Evolutionary conservation across 495 filamentous ascomycete species (phyloP), one percentile per base, ranked within the genome.

Genomic region (Xylaria nigripes): DNA sequence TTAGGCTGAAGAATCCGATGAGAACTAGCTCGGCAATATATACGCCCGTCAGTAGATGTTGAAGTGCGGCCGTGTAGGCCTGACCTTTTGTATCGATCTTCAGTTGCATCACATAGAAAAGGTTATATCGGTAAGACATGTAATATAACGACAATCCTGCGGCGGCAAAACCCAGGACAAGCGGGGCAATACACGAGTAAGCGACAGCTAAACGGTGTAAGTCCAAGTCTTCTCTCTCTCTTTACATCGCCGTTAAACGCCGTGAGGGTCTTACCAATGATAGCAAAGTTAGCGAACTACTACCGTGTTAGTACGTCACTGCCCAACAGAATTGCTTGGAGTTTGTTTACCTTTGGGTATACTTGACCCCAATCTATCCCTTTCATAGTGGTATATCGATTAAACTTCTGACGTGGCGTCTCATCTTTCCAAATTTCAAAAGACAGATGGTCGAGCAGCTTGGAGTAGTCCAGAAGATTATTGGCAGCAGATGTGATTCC

Each of bases 151-250:
- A 82, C 55, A 96, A 73, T 21, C 88, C 90, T 30, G 90, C 72
- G 8, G 82, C 80, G 6, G 84, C 84, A 62, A 96, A 95, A 12
- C 82, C 82, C n/a, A 95, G 72, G 45, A 96, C 83, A n/a, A 95
- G 69, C 0, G 90, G 90, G 3, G 91, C 88, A 62, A 95, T 93
- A 68, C 87, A 86, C 8, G 90, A 87, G 63, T 96, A 96, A 51
- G 83, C 82, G 59, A 95, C 83, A 24, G 84, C 86, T 76, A 58
- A 22, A 19, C 40, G 27, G 4, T 45, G 30, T 63, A 21, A 61
- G 59, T 22, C 27, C 38, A 1, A 30, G 15, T 21, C 43, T 38
- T 15, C 12, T 1, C 21, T 40, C 16, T 7, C 1, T 23, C n/a
- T n/a, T n/a, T n/a, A n/a, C n/a, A n/a, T 36, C 6, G 32, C 32